Base-by-base conservation (phyloP, 192 early-diverging fungal species). In the Funneliformis mosseae region DNA sequence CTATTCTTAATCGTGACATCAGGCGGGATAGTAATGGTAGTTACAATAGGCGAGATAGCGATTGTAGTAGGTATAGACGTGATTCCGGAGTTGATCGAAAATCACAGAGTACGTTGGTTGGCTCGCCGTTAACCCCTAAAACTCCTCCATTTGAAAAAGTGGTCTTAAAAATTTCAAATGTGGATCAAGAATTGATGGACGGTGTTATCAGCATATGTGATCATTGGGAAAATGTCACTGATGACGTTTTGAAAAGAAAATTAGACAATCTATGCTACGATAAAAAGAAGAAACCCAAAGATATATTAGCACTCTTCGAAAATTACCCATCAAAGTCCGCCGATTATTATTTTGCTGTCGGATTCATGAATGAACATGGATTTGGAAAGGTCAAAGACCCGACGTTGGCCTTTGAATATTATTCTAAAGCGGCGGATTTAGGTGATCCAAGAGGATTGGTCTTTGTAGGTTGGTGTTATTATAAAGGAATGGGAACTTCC, bases 351-450 rank as follows among this genome's bases (percentile, higher is more conserved):
- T 78, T 69, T 61, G 38, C 42, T 28, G 27, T 68, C 14, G 77
- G 77, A 39, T 78, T 68, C 38, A 48, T 78, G 39, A 78, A 8
- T 18, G 77, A 78, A 45, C 46, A 68, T 66, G 63, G 6, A 9
- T 43, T 78, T 38, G 77, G 77, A 27, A 68, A 68, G 48, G 16
- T 10, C 8, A 61, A 64, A 46, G 64, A 78, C 28, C 23, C 43
- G 4, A 38, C 38, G 9, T 18, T 68, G 14, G 62, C 63, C 8
- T 78, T 78, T 38, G 14, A 46, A 8, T 25, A 33, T 68, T 78
- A 78, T 78, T 3, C 18, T n/a, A 78, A 68, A 67, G 77, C 63
- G 48, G 77, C 77, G 5, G 64, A 78, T 8, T 38, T 78, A 42
- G 77, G 77, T 28, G 77, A 78, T 39, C 28, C 60, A 2, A 63